phyloP scores from a whole-genome alignment of 345 rosid genomes.

The Arabis alpina region DNA sequence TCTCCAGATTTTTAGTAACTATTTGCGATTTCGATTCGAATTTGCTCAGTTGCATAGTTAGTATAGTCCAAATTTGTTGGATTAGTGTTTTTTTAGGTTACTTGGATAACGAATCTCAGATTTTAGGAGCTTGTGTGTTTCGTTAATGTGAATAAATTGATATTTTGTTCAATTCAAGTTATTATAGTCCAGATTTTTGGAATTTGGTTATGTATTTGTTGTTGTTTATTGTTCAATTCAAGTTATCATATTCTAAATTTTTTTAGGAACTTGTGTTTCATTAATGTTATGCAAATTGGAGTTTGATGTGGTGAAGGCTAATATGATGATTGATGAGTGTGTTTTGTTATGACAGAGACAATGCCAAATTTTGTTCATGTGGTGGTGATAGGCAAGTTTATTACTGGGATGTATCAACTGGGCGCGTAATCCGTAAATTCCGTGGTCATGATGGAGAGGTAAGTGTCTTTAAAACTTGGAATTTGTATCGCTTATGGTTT shows the following conservation, averaged over 20 bases:
- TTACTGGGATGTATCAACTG: slow-evolving; percentile 96
- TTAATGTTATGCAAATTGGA: background rate
- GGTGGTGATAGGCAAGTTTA: slow-evolving; percentile 95
- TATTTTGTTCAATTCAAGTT: background rate
- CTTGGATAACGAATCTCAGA: background rate
- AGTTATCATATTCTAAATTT: too few species aligned
- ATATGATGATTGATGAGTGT: background rate
- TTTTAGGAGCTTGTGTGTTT: too few species aligned
- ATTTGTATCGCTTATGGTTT: background rate
- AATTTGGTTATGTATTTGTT: background rate
- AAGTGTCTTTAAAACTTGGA: background rate
- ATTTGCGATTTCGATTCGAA: slow-evolving; percentile 1
- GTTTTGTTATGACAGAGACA: slow-evolving; percentile 55
- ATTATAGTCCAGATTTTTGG: background rate
- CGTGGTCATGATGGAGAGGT: slow-evolving; percentile 97
- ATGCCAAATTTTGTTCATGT: slow-evolving; percentile 85
- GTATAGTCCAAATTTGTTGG: too few species aligned
- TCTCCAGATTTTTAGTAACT: background rate
- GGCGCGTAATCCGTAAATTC: slow-evolving; percentile 85
- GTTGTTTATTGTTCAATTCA: background rate
- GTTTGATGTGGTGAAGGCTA: background rate
- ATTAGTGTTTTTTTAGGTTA: too few species aligned
- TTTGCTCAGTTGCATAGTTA: background rate
- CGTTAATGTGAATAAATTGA: too few species aligned
- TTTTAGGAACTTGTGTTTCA: background rate